phyloP scores from a whole-genome alignment of 345 rosid species.

The Murraya paniculata region DNA sequence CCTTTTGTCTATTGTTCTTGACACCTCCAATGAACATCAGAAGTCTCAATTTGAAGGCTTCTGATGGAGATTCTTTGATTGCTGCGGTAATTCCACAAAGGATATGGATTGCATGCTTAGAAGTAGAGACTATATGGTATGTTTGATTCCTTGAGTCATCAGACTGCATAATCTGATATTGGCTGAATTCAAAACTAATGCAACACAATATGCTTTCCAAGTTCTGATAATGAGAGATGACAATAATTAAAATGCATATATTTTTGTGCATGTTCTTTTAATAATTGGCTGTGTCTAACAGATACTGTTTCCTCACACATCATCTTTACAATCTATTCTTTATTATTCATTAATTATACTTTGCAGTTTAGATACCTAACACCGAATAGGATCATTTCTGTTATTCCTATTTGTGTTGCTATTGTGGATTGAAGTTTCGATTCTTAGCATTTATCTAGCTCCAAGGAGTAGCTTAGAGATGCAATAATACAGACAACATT shows the following conservation, averaged over 20 bases:
- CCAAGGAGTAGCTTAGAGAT: not conserved
- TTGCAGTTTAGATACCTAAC: constrained; percentile 58
- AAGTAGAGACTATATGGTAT: constrained; percentile 91
- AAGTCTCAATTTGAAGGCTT: constrained; percentile 32
- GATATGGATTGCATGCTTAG: constrained; percentile 59
- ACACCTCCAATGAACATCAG: constrained; percentile 43
- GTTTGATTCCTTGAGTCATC: constrained; percentile 6
- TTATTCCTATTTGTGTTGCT: not conserved
- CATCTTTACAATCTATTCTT: not conserved
- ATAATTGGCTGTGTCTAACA: not conserved
- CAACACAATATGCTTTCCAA: not conserved
- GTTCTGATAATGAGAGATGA: not conserved
- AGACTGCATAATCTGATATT: not conserved
- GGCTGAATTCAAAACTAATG: not conserved
- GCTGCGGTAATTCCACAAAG: constrained; percentile 31
- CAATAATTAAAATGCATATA: too few relatives aligned
- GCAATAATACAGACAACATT: not conserved
- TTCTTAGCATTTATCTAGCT: constrained; percentile 6
- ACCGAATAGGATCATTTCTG: constrained; percentile 36
- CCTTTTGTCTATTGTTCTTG: constrained; percentile 79
- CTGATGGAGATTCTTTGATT: constrained; percentile 32
- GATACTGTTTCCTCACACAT: too few relatives aligned
- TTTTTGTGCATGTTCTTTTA: not conserved
- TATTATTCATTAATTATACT: not conserved
- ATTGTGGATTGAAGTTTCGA: not conserved